Evolutionary conservation across 805 yeast species (phyloP).

Genomic region (Monosporozyma yasuniensis): DNA sequence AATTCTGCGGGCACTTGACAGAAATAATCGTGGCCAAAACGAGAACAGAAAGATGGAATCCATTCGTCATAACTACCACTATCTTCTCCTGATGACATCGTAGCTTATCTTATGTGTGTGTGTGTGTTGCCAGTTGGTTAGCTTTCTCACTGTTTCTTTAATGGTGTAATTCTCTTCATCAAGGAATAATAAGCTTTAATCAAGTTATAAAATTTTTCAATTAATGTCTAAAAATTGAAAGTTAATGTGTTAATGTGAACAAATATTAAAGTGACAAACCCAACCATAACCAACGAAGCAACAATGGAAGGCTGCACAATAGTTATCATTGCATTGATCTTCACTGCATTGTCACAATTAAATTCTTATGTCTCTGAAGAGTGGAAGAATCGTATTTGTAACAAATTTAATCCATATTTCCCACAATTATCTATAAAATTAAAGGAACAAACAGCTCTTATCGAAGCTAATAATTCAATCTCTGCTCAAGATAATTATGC

Average conservation of each 20-base stretch:
- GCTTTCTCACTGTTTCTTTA: too few species aligned
- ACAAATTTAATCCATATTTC: not conserved
- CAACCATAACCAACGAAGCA: not conserved
- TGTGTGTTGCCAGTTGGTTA: too few species aligned
- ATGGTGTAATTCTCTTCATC: too few species aligned
- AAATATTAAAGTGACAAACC: too few species aligned
- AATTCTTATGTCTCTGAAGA: not conserved
- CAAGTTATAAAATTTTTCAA: not conserved
- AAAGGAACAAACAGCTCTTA: conserved; percentile 38
- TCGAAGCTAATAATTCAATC: conserved; percentile 47
- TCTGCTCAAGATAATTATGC: conserved; percentile 94
- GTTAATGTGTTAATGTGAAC: too few species aligned
- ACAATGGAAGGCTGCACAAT: not conserved
- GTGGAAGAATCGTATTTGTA: not conserved
- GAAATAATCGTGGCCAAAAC: conserved; percentile 81
- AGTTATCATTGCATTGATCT: not conserved
- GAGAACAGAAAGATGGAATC: conserved; percentile 72
- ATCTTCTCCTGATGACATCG: conserved; percentile 20
- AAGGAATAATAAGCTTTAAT: not conserved
- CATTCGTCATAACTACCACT: conserved; percentile 48
- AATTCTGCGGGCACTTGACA: conserved; percentile 88
- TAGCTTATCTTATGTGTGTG: too few species aligned
- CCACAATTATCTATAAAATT: conserved; percentile 18
- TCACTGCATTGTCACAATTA: not conserved
- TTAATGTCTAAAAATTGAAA: not conserved